Evolutionary conservation across 176 grass and related monocot genomes (phyloP).

Genomic region (Saccharum spontaneum): DNA sequence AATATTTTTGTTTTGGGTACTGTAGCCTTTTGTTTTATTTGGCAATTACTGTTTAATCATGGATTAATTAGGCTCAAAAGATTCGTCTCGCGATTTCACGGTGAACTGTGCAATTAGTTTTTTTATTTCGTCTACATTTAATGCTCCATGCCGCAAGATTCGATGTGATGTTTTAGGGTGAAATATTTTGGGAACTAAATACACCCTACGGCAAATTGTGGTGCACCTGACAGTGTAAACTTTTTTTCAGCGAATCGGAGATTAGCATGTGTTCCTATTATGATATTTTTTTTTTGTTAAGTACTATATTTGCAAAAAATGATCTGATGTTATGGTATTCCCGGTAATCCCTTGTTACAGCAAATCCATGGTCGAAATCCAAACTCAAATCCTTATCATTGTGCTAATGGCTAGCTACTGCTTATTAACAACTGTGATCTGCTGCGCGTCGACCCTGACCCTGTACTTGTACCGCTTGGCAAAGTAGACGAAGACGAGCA

Average conservation of each 20-base stretch:
- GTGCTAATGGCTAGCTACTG: not conserved
- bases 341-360: not conserved
- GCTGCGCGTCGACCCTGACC: not conserved
- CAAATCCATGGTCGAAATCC: not conserved
- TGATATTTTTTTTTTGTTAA: not conserved
- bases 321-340: not conserved
- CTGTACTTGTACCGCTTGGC: slow-evolving; percentile 77
- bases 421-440: not conserved
- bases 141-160: too few species aligned
- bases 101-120: too few species aligned
- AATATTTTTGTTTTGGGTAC: too few species aligned
- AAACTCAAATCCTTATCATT: not conserved
- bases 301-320: not conserved
- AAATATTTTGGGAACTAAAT: too few species aligned
- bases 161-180: too few species aligned
- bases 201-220: too few species aligned
- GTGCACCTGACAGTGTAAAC: too few species aligned
- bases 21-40: too few species aligned
- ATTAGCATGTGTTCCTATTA: not conserved
- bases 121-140: too few species aligned
- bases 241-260: not conserved
- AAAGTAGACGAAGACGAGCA: slow-evolving; percentile 63
- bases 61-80: too few species aligned
- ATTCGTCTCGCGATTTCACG: too few species aligned
- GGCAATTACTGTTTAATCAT: too few species aligned